Evolutionary conservation across 2,329 filamentous ascomycete species (phyloP).

Genomic region (Phoma sp.): DNA sequence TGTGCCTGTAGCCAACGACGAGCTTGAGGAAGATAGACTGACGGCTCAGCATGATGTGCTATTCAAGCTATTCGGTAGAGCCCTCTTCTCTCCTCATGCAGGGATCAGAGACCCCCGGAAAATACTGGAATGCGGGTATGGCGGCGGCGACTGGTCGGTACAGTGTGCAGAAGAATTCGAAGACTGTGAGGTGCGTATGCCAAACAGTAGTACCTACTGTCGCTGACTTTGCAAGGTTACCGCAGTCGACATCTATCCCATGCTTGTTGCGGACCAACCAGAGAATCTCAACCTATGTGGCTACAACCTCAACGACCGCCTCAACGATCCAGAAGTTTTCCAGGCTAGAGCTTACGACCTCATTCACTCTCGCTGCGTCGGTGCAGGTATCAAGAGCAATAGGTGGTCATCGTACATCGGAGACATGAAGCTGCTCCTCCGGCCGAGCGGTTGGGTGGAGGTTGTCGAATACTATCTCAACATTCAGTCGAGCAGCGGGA

Average conservation of each 20-base stretch:
- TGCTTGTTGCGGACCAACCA: conserved; percentile 44
- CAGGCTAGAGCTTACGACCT: conserved; percentile 77
- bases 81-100: conserved; percentile 41
- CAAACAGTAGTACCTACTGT: not conserved
- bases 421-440: conserved; percentile 76
- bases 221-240: conserved; percentile 43
- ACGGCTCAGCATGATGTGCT: conserved; percentile 45
- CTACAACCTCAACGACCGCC: conserved; percentile 50
- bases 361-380: conserved; percentile 78
- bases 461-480: conserved; percentile 89
- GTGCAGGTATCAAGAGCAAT: conserved; percentile 72
- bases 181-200: conserved; percentile 46
- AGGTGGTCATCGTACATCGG: conserved; percentile 79
- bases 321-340: conserved; percentile 58
- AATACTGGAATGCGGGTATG: conserved; percentile 52
- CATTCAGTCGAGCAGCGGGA: conserved; percentile 84
- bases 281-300: conserved; percentile 46
- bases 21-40: conserved; percentile 50
- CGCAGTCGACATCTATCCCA: conserved; percentile 49
- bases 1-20: conserved; percentile 45
- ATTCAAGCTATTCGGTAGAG: conserved; percentile 38
- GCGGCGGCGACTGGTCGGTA: conserved; percentile 48
- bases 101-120: conserved; percentile 35
- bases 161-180: conserved; percentile 48
- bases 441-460: conserved; percentile 83